Conservation (phyloP, 1,284 basidiomycete species). For the Tilletiaria anomala region DNA sequence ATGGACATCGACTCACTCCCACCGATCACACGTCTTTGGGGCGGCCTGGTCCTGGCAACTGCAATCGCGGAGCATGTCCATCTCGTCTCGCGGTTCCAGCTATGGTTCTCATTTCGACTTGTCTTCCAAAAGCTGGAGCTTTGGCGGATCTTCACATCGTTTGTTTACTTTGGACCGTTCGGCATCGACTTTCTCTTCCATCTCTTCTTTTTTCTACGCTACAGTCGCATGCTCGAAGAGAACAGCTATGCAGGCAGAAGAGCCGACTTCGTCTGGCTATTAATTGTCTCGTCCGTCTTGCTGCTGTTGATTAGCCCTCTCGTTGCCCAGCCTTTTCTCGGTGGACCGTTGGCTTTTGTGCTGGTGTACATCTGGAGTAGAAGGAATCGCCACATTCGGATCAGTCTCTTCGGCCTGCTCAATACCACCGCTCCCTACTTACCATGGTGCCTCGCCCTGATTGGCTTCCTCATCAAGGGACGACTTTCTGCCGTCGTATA, state of each 20-base stretch:
- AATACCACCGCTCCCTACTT: slow-evolving; percentile 92
- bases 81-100: slow-evolving; percentile 21
- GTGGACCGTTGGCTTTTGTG: slow-evolving; percentile 42
- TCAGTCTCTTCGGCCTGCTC: slow-evolving; percentile 83
- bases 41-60: slow-evolving; percentile 11
- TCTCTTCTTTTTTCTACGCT: slow-evolving; percentile 96
- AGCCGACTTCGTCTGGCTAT: slow-evolving; percentile 86
- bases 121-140: slow-evolving; percentile 45
- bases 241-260: slow-evolving; percentile 71
- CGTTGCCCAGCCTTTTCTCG: slow-evolving; percentile 23
- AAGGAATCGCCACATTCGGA: slow-evolving; percentile 79
- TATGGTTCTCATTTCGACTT: slow-evolving; percentile 28
- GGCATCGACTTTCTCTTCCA: slow-evolving; percentile 92
- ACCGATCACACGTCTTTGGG: slow-evolving; percentile 31
- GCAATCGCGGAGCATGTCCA: slow-evolving; percentile 25
- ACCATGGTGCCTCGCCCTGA: slow-evolving; percentile 71
- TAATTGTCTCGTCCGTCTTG: slow-evolving; percentile 62
- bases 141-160: slow-evolving; percentile 78
- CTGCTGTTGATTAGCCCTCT: slow-evolving; percentile 40
- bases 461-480: slow-evolving; percentile 76
- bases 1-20: slow-evolving; percentile 34
- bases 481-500: slow-evolving; percentile 58
- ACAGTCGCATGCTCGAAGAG: slow-evolving; percentile 87
- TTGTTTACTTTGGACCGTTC: slow-evolving; percentile 87
- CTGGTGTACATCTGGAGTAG: slow-evolving; percentile 95